Evolutionary conservation across 345 rosid genomes (phyloP).

Genomic region (Orychophragmus violaceus): DNA sequence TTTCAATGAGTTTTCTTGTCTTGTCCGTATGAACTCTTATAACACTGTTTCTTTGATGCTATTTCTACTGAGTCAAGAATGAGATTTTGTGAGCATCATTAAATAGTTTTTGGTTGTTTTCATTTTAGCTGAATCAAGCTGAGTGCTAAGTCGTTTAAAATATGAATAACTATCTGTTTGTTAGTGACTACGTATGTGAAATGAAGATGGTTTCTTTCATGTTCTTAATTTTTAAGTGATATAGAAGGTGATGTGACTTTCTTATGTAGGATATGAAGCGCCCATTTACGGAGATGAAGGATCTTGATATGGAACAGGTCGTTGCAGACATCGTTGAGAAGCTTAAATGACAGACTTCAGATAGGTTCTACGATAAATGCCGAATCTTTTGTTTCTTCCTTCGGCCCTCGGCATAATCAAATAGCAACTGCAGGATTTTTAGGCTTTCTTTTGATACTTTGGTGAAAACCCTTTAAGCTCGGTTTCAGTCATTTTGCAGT

Average conservation of each 20-base stretch:
- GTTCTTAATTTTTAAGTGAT: background rate
- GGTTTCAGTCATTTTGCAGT: constrained; percentile 3
- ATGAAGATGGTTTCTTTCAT: background rate
- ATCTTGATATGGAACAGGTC: constrained; percentile 44
- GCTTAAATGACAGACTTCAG: constrained; percentile 32
- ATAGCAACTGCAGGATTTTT: constrained; percentile 1
- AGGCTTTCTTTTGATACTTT: constrained; percentile 7
- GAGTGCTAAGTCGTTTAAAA: background rate
- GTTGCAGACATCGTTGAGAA: constrained; percentile 40
- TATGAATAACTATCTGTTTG: background rate
- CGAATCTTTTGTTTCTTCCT: constrained; percentile 8
- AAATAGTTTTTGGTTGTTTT: background rate
- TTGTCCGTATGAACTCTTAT: background rate
- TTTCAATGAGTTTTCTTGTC: background rate
- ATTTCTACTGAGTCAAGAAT: background rate
- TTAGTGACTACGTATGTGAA: background rate
- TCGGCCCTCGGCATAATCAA: constrained; percentile 9
- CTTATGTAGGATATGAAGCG: constrained; percentile 44
- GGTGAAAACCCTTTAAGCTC: background rate
- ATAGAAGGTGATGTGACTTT: background rate
- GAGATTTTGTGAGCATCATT: background rate
- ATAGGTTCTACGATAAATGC: background rate
- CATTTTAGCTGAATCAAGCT: background rate
- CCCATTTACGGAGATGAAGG: constrained; percentile 64
- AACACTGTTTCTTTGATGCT: background rate